Evolutionary conservation across 371 early-diverging fungal species (phyloP), one percentile per base, ranked within the genome.

Genomic region (Umbelopsis sp.): DNA sequence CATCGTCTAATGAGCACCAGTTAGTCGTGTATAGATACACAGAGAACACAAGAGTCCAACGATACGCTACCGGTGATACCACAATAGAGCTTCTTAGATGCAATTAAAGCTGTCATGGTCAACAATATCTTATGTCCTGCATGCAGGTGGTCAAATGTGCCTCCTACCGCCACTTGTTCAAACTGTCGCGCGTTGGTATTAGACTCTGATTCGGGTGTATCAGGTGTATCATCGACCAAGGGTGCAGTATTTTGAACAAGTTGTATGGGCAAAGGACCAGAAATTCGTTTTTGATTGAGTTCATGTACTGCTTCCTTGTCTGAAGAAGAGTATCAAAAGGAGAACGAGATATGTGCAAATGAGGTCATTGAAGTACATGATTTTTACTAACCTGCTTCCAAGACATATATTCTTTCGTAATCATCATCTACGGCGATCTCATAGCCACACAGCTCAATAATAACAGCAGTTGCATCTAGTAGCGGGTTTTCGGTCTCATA

Each of bases 131-230:
- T 94, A 77, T 99, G 99, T 7, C 98, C 99, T 2, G 89, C 85
- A 72, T 99, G 99, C 51, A 99, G 76, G 73, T 97, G 97, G 77
- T 99, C 99, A 83, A 99, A 99, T 3, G 99, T 98, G 10, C 99
- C 99, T 18, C 99, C 99, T 5, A 97, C 81, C 0, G 91, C 96
- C 0, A 93, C 94, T 45, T 74, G 67, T n/a, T 72, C 63, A 71
- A 81, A 82, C 69, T 11, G 50, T 44, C 67, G 50, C 44, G 16
- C n/a, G 1, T 9, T 35, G 44, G 38, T 35, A 45, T 4, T 37
- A 12, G 20, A 3, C 16, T 25, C 57, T 38, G 2, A 37, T 22
- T 62, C 32, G 11, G 50, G 12, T 48, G 16, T 29, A 0, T 32
- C 16, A 24, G 50, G 12, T 48, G 16, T 29, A 0, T 32, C 16